Conservation (phyloP, 192 early-diverging fungal genomes). For the Backusella australiensis region DNA sequence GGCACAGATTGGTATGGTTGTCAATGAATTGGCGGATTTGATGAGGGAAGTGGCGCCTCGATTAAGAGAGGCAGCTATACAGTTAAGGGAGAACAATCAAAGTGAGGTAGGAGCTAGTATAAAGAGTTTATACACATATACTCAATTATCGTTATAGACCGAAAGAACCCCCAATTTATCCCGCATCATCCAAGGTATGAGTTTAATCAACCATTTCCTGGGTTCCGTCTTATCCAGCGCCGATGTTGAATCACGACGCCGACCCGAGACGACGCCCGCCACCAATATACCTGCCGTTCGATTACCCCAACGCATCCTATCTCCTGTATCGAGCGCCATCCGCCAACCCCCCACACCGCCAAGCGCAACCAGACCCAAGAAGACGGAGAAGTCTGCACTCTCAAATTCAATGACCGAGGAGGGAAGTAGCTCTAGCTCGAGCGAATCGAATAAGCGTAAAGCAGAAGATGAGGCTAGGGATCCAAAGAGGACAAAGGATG, state of each 20-base stretch:
- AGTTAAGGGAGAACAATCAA: slow-evolving; percentile 16
- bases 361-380: neutral
- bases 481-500: slow-evolving; percentile 5
- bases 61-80: slow-evolving; percentile 14
- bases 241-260: slow-evolving; percentile 21
- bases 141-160: neutral
- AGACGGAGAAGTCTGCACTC: neutral
- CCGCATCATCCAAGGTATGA: slow-evolving; percentile 33
- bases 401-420: neutral
- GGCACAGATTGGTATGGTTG: slow-evolving; percentile 32
- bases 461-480: neutral
- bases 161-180: slow-evolving; percentile 10
- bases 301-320: neutral
- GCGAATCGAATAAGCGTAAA: neutral
- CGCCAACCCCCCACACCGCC: neutral
- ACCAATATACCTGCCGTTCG: neutral
- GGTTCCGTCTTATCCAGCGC: slow-evolving; percentile 32
- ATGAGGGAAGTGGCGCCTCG: slow-evolving; percentile 18
- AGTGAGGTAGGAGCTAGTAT: neutral
- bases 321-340: neutral
- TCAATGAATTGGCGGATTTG: slow-evolving; percentile 30
- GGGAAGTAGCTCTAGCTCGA: neutral
- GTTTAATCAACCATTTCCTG: slow-evolving; percentile 32
- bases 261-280: neutral
- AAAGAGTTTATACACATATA: neutral